Percentiles rank a stretch among this genome's conserved stretches.
Evolutionary conservation across 257 asterid genomes (phyloP).

Genomic region (Sherardia arvensis): DNA sequence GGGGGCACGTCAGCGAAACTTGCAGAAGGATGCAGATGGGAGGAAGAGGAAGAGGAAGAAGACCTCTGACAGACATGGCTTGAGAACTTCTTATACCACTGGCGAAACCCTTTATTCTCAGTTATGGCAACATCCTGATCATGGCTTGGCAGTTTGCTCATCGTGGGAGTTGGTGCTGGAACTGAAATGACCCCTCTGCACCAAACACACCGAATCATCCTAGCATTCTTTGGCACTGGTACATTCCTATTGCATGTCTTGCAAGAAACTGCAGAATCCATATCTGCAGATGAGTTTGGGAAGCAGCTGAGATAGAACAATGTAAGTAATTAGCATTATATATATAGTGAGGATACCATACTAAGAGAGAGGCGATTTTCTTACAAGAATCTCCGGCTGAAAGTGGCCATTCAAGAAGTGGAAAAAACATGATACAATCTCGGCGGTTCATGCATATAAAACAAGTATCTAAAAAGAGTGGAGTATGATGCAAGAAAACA

Average conservation of each 20-base stretch:
- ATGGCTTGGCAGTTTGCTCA: not conserved
- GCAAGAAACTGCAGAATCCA: constrained; percentile 8
- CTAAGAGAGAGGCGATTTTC: not conserved
- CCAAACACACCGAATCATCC: constrained; percentile 10
- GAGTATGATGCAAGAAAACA: not conserved
- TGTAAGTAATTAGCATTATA: not conserved
- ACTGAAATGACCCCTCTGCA: constrained; percentile 14
- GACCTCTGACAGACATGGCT: not conserved
- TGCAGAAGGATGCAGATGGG: not conserved
- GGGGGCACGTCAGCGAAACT: constrained; percentile 15
- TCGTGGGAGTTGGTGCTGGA: constrained; percentile 6
- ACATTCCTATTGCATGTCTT: constrained; percentile 6
- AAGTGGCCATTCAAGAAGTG: not conserved
- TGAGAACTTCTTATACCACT: not conserved
- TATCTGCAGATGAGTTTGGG: not conserved
- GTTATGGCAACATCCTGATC: not conserved
- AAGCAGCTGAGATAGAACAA: not conserved
- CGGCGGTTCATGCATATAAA: not conserved
- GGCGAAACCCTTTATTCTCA: not conserved
- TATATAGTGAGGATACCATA: not conserved
- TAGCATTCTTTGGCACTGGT: constrained; percentile 1
- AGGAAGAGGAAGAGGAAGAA: not conserved
- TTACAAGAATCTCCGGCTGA: not conserved
- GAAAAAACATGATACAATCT: not conserved
- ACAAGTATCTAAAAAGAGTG: not conserved